Conservation (phyloP, 1,284 basidiomycete genomes). For the Tausonia pullulans region DNA sequence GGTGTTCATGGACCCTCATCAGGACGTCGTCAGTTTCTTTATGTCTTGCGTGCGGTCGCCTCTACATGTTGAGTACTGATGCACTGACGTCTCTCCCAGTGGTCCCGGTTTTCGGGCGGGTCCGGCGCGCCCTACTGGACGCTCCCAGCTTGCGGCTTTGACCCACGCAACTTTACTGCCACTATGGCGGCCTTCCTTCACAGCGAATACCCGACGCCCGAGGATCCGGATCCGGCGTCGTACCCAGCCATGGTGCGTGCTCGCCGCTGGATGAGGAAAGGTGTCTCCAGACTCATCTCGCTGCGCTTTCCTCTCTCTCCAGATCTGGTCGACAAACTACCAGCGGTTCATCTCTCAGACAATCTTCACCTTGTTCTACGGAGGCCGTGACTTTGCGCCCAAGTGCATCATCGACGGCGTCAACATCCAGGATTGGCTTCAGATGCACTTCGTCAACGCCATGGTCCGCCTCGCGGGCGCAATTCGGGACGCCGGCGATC, state of each 20-base stretch:
- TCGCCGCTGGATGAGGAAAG: neutral
- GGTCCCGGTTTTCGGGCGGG: conserved; percentile 93
- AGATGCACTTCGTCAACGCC: conserved; percentile 72
- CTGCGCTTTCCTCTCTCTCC: neutral
- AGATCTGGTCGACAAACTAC: conserved; percentile 90
- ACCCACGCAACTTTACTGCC: conserved; percentile 70
- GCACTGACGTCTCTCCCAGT: conserved; percentile 42
- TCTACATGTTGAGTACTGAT: neutral
- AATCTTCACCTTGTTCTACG: conserved; percentile 89
- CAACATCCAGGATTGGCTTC: conserved; percentile 91
- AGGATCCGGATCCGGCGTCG: conserved; percentile 51
- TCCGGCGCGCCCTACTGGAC: conserved; percentile 97
- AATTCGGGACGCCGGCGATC: conserved; percentile 57
- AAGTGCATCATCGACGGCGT: conserved; percentile 79
- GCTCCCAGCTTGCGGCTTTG: conserved; percentile 77
- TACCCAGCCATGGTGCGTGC: conserved; percentile 66
- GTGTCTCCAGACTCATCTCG: neutral
- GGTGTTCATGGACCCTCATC: conserved; percentile 91
- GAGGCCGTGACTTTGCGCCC: conserved; percentile 77
- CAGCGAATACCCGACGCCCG: conserved; percentile 65
- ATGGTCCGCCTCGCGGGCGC: conserved; percentile 61
- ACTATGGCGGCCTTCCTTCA: conserved; percentile 82
- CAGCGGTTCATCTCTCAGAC: conserved; percentile 78
- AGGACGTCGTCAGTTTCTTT: conserved; percentile 65
- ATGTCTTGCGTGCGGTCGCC: neutral